Evolutionary conservation across 2,329 filamentous ascomycete species (phyloP), one percentile per base, ranked within the genome.

Genomic region (Mycocentrospora acerina): DNA sequence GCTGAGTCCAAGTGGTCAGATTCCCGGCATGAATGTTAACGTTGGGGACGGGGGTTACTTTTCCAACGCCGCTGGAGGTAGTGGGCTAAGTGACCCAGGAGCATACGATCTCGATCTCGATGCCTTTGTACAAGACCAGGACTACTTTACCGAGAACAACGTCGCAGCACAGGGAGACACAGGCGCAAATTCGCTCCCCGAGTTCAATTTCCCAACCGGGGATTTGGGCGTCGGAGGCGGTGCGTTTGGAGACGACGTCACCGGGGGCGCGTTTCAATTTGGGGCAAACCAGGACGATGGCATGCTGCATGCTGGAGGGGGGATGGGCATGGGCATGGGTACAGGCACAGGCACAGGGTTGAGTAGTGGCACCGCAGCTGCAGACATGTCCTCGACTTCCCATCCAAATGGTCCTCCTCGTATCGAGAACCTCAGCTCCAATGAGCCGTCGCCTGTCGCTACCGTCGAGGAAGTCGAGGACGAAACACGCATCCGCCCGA

Each of bases 1-100:
- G 0, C 75, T 95, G 10, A 90, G 85, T 56, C 90, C 90, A 0
- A 87, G 81, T 0, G 89, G 88, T 4, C 78, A 80, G 12, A 87
- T 95, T 24, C 86, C 88, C 1, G 87, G 87, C 4, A 66, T 93
- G 5, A 36, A 42, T 2, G 66, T 93, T 4, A 36, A 42, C 3
- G 59, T 61, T 5, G 47, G 46, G 25, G 54, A 51, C 24, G 35
- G 24, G 4, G 33, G 17, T 4, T 67, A 71, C 25, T 69, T 70
- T 33, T 22, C 19, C 19, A 9, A 9, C 19, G 9, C 19, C 19
- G 19, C n/a, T n/a, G 63, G 59, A 19, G 63, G 62, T 12, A 41
- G 42, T 2, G 50, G 44, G 11, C 61, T 76, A 2, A 62, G 66
- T 8, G 64, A 67, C 6, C 60, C 64, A 1, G 63, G 59, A 0